Evolutionary conservation across 495 filamentous ascomycete species (phyloP), one percentile per base, ranked within the genome.

Genomic region (Penicillium fimorum): DNA sequence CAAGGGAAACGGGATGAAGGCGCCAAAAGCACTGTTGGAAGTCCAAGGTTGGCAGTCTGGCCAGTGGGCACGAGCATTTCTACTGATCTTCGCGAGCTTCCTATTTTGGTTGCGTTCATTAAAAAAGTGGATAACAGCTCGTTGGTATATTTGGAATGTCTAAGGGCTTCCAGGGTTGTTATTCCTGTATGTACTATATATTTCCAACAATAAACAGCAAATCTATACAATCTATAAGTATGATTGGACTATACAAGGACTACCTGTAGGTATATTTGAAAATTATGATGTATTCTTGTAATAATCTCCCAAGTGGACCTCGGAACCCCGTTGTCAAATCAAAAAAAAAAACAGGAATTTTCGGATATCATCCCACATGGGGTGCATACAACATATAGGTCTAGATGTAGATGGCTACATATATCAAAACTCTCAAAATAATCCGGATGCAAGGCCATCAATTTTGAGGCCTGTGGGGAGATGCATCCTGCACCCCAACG

Each of bases 271-370:
- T 18, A 18, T 1, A 30, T 18, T 38, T 22, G 32, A 8, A 9
- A 33, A 44, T 13, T 38, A 38, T 54, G 32, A 54, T 47, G 15
- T 47, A 38, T 47, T 47, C n/a, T 13, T 47, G 52, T 17, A 18
- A 18, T 32, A 40, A 47, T 37, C 7, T 49, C 24, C 6, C 15
- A 29, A 17, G 43, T 54, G 52, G 41, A 54, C 1, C 25, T 27
- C 25, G 0, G 25, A 4, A 27, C 25, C 25, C 32, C 49, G 7
- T 24, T 35, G 27, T 52, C 37, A 32, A 53, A 45, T 9, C 40
- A 35, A 30, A 25, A 45, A 53, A 8, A 18, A 45, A 53, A 8
- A 18, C 8, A 27, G 4, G 10, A 50, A 38, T 50, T 24, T 17
- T 29, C n/a, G 13, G 13, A 27, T 6, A 6, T 18, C 17, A n/a